phyloP scores from a whole-genome alignment of 1,139 yeast genomes.

The Geotrichum klebahnii region DNA sequence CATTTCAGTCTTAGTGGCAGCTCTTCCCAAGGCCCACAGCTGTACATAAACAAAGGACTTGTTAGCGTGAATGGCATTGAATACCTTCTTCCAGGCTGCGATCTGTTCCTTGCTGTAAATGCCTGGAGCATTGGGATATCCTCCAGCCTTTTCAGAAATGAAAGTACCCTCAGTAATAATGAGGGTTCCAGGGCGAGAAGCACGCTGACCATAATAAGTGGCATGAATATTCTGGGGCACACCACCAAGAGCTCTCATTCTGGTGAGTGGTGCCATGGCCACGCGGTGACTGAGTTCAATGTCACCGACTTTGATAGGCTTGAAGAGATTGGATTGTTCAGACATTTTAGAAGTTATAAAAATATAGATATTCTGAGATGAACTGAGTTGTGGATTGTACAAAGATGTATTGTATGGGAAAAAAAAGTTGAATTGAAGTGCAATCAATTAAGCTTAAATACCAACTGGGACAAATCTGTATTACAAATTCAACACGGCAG shows the following conservation, averaged over 20 bases:
- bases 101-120: slow-evolving; percentile 49
- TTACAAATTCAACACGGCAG: too few relatives aligned
- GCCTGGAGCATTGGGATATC: slow-evolving; percentile 51
- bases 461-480: too few relatives aligned
- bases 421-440: too few relatives aligned
- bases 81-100: slow-evolving; percentile 50
- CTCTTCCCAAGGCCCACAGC: slow-evolving; percentile 60
- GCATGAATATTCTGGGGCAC: slow-evolving; percentile 46
- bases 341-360: neutral
- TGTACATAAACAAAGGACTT: slow-evolving; percentile 52
- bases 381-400: too few relatives aligned
- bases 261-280: slow-evolving; percentile 50
- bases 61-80: slow-evolving; percentile 51
- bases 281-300: slow-evolving; percentile 39
- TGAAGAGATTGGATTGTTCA: slow-evolving; percentile 21
- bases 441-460: too few relatives aligned
- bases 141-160: slow-evolving; percentile 39
- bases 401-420: too few relatives aligned
- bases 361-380: neutral
- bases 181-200: slow-evolving; percentile 49
- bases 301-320: slow-evolving; percentile 31
- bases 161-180: slow-evolving; percentile 45
- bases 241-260: slow-evolving; percentile 38
- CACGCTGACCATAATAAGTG: slow-evolving; percentile 52
- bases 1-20: slow-evolving; percentile 45